A percentile compares a stretch with the other conserved stretches of the same genome.
Conservation (phyloP, 495 filamentous ascomycete species). For the Hypoxylon intermedium region DNA sequence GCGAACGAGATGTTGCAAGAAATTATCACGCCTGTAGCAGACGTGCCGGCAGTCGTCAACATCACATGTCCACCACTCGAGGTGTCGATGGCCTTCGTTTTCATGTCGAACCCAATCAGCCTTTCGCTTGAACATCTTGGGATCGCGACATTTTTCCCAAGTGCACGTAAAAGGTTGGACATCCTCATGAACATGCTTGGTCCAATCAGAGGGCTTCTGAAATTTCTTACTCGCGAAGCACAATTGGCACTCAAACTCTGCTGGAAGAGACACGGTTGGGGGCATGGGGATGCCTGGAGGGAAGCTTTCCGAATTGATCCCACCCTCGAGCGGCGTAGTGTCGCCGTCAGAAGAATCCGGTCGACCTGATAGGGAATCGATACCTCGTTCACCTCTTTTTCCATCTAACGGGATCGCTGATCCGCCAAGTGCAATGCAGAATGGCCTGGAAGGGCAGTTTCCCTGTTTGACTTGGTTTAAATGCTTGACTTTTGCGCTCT, state of each 20-base stretch:
- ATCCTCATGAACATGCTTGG: conserved; percentile 96
- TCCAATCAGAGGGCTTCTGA: conserved; percentile 96
- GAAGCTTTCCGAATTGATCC: conserved; percentile 72
- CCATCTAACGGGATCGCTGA: conserved; percentile 51
- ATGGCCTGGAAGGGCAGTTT: conserved; percentile 65
- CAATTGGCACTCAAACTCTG: conserved; percentile 90
- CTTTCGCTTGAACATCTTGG: conserved; percentile 96
- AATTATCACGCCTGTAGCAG: conserved; percentile 94
- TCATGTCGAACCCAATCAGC: conserved; percentile 98
- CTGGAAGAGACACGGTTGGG: conserved; percentile 78
- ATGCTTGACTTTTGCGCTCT: conserved; percentile 77
- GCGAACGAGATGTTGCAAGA: conserved; percentile 90
- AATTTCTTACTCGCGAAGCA: conserved; percentile 92
- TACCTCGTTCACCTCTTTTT: conserved; percentile 47
- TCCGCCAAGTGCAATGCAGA: conserved; percentile 73
- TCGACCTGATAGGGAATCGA: conserved; percentile 49
- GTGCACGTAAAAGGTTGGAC: conserved; percentile 96
- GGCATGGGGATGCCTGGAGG: conserved; percentile 83
- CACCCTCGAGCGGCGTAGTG: conserved; percentile 67
- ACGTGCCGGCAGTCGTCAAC: conserved; percentile 80
- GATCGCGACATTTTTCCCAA: conserved; percentile 81
- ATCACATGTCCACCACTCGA: conserved; percentile 92
- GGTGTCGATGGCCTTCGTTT: conserved; percentile 88
- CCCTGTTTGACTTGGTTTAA: conserved; percentile 57
- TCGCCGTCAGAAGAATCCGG: conserved; percentile 69